Conservation (phyloP, 192 early-diverging fungal species). For the Thamnidium elegans region DNA sequence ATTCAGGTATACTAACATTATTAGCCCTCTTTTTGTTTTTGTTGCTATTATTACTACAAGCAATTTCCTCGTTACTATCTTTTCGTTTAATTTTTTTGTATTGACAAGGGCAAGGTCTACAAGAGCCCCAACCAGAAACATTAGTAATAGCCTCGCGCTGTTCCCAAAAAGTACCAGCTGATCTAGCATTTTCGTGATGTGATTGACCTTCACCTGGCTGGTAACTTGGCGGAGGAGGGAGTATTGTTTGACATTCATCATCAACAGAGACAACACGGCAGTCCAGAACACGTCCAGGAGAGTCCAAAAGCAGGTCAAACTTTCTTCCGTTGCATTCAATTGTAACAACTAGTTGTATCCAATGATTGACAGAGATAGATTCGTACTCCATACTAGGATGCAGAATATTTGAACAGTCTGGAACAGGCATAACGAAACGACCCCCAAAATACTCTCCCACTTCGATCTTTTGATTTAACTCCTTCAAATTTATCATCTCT, state of each 20-base stretch:
- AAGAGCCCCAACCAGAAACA: slow-evolving; percentile 10
- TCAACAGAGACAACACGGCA: slow-evolving; percentile 26
- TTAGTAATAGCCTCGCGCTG: slow-evolving; percentile 23
- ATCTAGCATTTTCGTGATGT: neutral
- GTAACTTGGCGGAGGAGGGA: slow-evolving; percentile 28
- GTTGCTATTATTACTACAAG: neutral
- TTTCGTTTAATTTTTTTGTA: neutral
- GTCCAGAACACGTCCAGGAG: slow-evolving; percentile 20
- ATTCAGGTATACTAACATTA: too few species aligned
- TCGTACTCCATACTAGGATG: slow-evolving; percentile 22
- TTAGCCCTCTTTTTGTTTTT: neutral
- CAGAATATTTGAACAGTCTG: slow-evolving; percentile 18
- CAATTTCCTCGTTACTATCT: neutral
- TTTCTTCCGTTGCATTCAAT: slow-evolving; percentile 12
- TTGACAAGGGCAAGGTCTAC: slow-evolving; percentile 21
- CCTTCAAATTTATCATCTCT: slow-evolving; percentile 18
- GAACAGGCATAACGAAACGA: slow-evolving; percentile 31
- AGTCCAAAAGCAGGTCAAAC: slow-evolving; percentile 19
- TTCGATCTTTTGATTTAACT: slow-evolving; percentile 16
- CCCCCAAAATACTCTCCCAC: slow-evolving; percentile 19
- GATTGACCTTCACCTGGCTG: neutral
- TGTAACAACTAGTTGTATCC: slow-evolving; percentile 11
- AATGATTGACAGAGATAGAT: slow-evolving; percentile 18
- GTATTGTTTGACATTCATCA: slow-evolving; percentile 23
- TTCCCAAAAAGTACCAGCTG: slow-evolving; percentile 19